Conservation (phyloP, 2,329 filamentous ascomycete genomes). For the Sarocladium oryzae region DNA sequence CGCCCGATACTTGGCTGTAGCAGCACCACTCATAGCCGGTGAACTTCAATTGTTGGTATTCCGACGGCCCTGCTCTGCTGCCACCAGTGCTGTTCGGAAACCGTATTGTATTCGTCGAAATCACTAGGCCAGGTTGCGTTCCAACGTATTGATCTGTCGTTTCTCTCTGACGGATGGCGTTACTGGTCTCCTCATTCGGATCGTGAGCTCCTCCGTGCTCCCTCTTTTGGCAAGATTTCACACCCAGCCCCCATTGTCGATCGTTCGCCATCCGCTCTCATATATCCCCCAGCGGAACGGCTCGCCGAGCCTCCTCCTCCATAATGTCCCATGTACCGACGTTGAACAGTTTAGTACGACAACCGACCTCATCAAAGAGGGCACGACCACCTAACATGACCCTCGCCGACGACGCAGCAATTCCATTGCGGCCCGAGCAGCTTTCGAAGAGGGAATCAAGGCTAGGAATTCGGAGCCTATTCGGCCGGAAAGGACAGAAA, state of each 20-base stretch:
- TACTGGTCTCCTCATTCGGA: slow-evolving; percentile 2
- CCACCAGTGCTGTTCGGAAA: neutral
- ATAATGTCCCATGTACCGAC: neutral
- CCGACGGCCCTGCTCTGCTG: neutral
- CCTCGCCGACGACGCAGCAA: neutral
- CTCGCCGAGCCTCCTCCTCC: neutral
- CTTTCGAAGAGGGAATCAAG: slow-evolving; percentile 37
- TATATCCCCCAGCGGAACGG: neutral
- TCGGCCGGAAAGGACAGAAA: slow-evolving; percentile 29
- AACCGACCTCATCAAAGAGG: neutral
- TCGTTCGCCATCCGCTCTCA: neutral
- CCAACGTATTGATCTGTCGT: neutral
- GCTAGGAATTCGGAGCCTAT: slow-evolving; percentile 40
- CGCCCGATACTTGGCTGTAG: neutral
- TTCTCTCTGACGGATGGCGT: neutral
- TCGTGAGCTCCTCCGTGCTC: slow-evolving; percentile 4
- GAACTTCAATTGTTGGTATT: neutral
- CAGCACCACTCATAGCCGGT: neutral
- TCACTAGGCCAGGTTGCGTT: neutral
- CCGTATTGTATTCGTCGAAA: neutral
- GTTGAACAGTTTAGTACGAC: neutral
- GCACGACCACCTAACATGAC: slow-evolving; percentile 9
- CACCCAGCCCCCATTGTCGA: neutral
- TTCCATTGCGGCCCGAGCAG: slow-evolving; percentile 21
- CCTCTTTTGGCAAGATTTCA: slow-evolving; percentile 1